Percentiles rank a stretch among this genome's conserved stretches.
phyloP scores from a whole-genome alignment of 805 yeast species.

The Pichia scutulata region DNA sequence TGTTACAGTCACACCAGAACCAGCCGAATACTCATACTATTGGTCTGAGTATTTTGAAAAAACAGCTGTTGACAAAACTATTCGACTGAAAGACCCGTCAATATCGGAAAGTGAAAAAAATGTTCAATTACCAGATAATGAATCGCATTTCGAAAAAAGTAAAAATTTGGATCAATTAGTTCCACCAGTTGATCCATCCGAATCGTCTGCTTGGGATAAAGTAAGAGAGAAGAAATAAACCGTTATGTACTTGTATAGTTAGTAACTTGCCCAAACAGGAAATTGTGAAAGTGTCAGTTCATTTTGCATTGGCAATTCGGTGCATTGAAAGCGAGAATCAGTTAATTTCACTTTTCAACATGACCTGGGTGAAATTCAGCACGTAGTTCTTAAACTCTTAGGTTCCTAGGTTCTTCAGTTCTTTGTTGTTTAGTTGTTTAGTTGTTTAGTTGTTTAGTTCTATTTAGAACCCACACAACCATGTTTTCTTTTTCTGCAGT shows the following conservation, averaged over 20 bases:
- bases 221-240: slow-evolving; percentile 9
- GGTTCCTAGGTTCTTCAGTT: too few species aligned
- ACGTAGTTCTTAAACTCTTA: too few species aligned
- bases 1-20: slow-evolving; percentile 19
- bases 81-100: slow-evolving; percentile 46
- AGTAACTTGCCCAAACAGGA: not conserved
- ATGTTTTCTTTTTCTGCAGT: not conserved
- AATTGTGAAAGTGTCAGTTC: not conserved
- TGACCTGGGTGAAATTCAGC: not conserved
- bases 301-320: not conserved
- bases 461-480: not conserved
- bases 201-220: slow-evolving; percentile 14
- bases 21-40: slow-evolving; percentile 15
- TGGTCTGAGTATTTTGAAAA: slow-evolving; percentile 46
- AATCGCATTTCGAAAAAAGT: not conserved
- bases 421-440: too few species aligned
- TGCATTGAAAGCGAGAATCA: not conserved
- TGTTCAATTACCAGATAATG: not conserved
- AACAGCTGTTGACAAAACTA: slow-evolving; percentile 42
- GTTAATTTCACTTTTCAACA: not conserved
- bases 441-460: too few species aligned
- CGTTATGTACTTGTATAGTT: not conserved
- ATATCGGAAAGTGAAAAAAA: slow-evolving; percentile 12
- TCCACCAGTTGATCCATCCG: not conserved
- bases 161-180: not conserved